Evolutionary conservation across 768 basidiomycete genomes (phyloP).

Genomic region (Aureoboletus auriporus): DNA sequence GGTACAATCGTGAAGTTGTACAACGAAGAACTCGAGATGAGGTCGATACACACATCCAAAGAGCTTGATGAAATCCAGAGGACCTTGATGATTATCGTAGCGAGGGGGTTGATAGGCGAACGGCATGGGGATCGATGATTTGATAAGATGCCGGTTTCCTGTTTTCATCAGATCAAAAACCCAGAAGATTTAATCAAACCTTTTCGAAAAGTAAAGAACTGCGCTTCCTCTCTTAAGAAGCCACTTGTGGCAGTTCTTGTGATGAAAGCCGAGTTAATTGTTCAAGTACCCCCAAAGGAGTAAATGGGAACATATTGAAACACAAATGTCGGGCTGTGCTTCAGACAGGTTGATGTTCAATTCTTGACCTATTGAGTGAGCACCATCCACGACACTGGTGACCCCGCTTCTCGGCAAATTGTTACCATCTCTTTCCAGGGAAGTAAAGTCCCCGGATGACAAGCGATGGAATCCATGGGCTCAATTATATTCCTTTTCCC

Average conservation of each 20-base stretch:
- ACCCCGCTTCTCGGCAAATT: conserved; percentile 61
- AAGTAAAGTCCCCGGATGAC: conserved; percentile 55
- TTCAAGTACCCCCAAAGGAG: not conserved
- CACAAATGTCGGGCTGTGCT: conserved; percentile 69
- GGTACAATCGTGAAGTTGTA: not conserved
- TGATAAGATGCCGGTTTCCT: conserved; percentile 64
- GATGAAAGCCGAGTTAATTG: not conserved
- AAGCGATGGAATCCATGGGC: conserved; percentile 64
- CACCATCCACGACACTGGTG: conserved; percentile 72
- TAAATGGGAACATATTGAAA: conserved; percentile 48
- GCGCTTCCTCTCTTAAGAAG: conserved; percentile 67
- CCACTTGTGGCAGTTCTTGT: conserved; percentile 85
- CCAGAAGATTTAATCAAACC: conserved; percentile 33
- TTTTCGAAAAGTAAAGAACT: conserved; percentile 67
- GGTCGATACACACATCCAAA: conserved; percentile 36
- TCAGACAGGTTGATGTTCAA: conserved; percentile 52
- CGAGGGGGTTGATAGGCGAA: conserved; percentile 46
- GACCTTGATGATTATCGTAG: conserved; percentile 28
- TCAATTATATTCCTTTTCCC: conserved; percentile 52
- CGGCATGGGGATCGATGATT: conserved; percentile 56
- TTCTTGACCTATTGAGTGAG: conserved; percentile 76
- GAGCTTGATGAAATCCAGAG: conserved; percentile 43
- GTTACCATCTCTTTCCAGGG: conserved; percentile 72
- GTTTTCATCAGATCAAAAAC: not conserved
- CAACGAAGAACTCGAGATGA: too few species aligned